Evolutionary conservation across 306 rosid genomes (phyloP).

Genomic region (Cucumis sativus): Cucumber_9930_V3 NC_026659.2:6159001-6159500

Average conservation of each 20-base stretch:
- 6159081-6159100: background rate
- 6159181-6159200: background rate
- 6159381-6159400: background rate
- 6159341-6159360: conserved; percentile 26
- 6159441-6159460: no score
- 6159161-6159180: background rate
- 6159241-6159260: background rate
- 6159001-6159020: background rate
- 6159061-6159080: background rate
- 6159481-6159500: background rate
- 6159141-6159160: background rate
- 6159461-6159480: background rate
- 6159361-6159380: background rate
- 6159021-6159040: background rate
- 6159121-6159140: background rate
- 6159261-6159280: background rate
- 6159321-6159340: background rate
- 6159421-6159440: background rate
- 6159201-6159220: background rate
- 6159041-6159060: background rate
- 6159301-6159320: conserved; percentile 14
- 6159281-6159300: background rate
- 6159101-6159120: background rate
- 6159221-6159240: conserved; percentile 4
- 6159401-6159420: background rate